Percentiles rank a stretch among this genome's conserved stretches.
Conservation (phyloP, 768 basidiomycete genomes). For the Mycena rebaudengoi region DNA sequence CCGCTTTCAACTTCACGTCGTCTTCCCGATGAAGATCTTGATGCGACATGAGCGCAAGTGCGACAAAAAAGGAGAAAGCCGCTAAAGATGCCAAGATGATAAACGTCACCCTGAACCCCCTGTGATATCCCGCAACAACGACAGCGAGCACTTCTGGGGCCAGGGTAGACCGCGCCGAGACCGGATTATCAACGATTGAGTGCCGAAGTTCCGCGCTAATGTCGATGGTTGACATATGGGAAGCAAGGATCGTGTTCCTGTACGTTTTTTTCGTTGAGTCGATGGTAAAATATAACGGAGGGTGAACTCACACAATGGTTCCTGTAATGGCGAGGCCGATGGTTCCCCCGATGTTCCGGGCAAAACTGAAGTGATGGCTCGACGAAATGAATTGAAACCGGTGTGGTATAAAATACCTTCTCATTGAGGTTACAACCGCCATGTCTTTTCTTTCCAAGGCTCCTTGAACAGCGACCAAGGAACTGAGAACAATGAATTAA, state of each 20-base stretch:
- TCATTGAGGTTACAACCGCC: conserved; percentile 31
- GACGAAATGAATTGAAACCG: not conserved
- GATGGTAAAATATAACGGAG: too few species aligned
- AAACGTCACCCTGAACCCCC: conserved; percentile 30
- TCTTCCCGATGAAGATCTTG: conserved; percentile 29
- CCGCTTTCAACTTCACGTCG: conserved; percentile 25
- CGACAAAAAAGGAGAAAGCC: conserved; percentile 26
- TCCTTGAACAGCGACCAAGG: conserved; percentile 32
- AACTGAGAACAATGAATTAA: not conserved
- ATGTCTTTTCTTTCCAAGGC: conserved; percentile 33
- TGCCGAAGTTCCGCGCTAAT: conserved; percentile 19
- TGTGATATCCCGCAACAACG: conserved; percentile 26
- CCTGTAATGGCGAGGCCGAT: conserved; percentile 32
- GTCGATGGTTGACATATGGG: conserved; percentile 15
- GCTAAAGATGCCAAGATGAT: conserved; percentile 30
- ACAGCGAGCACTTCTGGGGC: conserved; percentile 9
- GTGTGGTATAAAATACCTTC: conserved; percentile 22
- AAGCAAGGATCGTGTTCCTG: conserved; percentile 24
- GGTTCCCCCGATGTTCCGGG: conserved; percentile 32
- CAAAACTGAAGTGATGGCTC: conserved; percentile 31
- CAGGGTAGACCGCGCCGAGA: conserved; percentile 17
- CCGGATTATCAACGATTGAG: conserved; percentile 27
- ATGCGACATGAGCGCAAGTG: conserved; percentile 29
- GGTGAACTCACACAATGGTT: conserved; percentile 29
- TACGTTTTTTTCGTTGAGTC: too few species aligned